Conservation (phyloP, 768 basidiomycete genomes). For the Amanita subjunquillea region DNA sequence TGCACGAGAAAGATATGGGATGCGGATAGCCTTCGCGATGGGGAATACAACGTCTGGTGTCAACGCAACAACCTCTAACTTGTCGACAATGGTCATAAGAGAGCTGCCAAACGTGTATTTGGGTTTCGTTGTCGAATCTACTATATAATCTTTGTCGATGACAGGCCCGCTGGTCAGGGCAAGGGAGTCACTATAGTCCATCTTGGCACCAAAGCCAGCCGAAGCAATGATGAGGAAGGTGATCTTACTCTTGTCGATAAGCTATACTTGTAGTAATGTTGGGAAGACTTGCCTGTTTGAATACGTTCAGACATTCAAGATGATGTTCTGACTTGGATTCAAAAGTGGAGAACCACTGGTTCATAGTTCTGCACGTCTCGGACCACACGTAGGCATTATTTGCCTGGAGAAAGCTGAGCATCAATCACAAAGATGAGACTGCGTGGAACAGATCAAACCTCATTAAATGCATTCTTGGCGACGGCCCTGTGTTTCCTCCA, state of each 20-base stretch:
- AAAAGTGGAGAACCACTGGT: slow-evolving; percentile 32
- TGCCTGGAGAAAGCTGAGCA: slow-evolving; percentile 17
- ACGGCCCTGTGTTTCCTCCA: slow-evolving; percentile 38
- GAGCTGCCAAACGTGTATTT: slow-evolving; percentile 20
- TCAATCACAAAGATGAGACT: neutral
- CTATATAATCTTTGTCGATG: slow-evolving; percentile 12
- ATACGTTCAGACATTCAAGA: neutral
- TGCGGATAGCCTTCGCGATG: slow-evolving; percentile 14
- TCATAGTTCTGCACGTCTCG: slow-evolving; percentile 26
- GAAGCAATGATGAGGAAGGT: slow-evolving; percentile 29
- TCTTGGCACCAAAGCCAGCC: slow-evolving; percentile 27
- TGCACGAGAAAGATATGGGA: slow-evolving; percentile 25
- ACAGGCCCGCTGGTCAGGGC: slow-evolving; percentile 23
- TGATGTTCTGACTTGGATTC: slow-evolving; percentile 10
- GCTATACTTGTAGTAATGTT: neutral
- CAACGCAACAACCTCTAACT: slow-evolving; percentile 18
- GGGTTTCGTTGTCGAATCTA: slow-evolving; percentile 19
- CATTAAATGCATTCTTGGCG: slow-evolving; percentile 40
- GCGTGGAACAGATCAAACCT: slow-evolving; percentile 16
- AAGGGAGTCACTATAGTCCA: slow-evolving; percentile 5
- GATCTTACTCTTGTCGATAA: neutral
- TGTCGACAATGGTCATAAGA: slow-evolving; percentile 17
- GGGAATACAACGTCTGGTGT: slow-evolving; percentile 24
- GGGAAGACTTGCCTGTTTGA: neutral
- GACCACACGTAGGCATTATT: slow-evolving; percentile 40